These are phyloP conservation scores for Fusarium chlamydosporum DNA, from an alignment of 2,329 filamentous ascomycete genomes.

Conservation along the genomic window DNA sequence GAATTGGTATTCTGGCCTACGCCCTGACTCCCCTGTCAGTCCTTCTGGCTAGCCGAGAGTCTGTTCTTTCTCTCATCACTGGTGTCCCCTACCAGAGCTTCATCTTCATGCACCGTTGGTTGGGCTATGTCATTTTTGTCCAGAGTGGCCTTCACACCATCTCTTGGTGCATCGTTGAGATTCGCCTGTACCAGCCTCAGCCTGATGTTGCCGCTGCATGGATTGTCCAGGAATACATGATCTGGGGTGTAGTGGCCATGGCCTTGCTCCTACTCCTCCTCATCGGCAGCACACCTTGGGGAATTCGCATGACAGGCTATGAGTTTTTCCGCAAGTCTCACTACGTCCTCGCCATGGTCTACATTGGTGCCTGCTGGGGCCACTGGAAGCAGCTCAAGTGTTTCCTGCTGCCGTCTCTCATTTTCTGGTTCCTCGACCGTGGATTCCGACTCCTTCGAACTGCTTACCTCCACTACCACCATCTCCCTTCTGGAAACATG, in stretches of 20 bases:
- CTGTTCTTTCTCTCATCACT: conserved; percentile 76
- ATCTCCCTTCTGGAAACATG: conserved; percentile 58
- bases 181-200: conserved; percentile 78
- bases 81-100: conserved; percentile 83
- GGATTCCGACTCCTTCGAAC: conserved; percentile 70
- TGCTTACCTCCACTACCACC: conserved; percentile 72
- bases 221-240: conserved; percentile 75
- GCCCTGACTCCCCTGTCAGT: conserved; percentile 80
- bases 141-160: conserved; percentile 79
- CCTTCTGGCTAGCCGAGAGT: conserved; percentile 77
- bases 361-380: conserved; percentile 81
- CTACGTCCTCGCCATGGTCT: conserved; percentile 79
- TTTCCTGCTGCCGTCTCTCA: conserved; percentile 76
- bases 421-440: conserved; percentile 76
- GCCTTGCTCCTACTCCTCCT: conserved; percentile 73
- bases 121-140: conserved; percentile 78
- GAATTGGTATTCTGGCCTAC: conserved; percentile 78
- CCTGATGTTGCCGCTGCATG: conserved; percentile 70
- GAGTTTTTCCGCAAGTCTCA: conserved; percentile 83
- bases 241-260: conserved; percentile 81
- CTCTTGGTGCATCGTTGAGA: conserved; percentile 77
- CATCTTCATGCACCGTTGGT: conserved; percentile 83
- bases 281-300: conserved; percentile 68
- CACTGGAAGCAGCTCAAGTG: conserved; percentile 79
- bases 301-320: conserved; percentile 77